Conservation (phyloP, 306 rosid species). For the Cucumis sativus region DNA sequence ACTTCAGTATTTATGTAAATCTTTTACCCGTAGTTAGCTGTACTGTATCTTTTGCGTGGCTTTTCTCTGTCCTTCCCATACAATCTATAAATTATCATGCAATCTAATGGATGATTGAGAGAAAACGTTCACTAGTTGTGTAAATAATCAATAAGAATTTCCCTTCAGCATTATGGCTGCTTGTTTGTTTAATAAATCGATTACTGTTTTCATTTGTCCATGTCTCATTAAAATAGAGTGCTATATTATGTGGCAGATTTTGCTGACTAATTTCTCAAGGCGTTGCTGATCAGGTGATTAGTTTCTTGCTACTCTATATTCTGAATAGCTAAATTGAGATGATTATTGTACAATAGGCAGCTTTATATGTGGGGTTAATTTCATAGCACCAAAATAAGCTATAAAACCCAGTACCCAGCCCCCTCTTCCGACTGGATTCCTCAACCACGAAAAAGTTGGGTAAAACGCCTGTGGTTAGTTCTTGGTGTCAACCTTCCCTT, state of each 20-base stretch:
- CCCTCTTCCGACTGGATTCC: background rate
- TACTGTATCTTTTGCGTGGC: background rate
- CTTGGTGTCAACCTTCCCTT: background rate
- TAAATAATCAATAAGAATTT: background rate
- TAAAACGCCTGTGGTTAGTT: background rate
- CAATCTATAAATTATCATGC: background rate
- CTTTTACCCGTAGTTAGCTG: background rate
- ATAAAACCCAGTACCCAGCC: background rate
- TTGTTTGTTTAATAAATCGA: background rate
- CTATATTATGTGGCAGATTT: background rate
- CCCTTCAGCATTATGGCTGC: background rate
- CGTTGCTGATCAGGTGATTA: conserved; percentile 5
- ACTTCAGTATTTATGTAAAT: background rate
- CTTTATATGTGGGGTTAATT: background rate
- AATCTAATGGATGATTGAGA: background rate
- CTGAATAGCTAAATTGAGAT: conserved; percentile 5
- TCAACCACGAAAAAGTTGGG: background rate
- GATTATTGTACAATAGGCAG: background rate
- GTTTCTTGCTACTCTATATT: conserved; percentile 2
- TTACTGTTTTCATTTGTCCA: background rate
- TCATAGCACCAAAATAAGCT: conserved; percentile 6
- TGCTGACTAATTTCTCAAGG: background rate
- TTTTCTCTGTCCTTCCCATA: background rate
- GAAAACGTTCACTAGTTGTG: background rate
- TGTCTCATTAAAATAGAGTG: background rate